Percentiles rank a stretch among this genome's conserved stretches.
Conservation (phyloP, 2,329 filamentous ascomycete species). For the Microcyclospora pomicola region DNA sequence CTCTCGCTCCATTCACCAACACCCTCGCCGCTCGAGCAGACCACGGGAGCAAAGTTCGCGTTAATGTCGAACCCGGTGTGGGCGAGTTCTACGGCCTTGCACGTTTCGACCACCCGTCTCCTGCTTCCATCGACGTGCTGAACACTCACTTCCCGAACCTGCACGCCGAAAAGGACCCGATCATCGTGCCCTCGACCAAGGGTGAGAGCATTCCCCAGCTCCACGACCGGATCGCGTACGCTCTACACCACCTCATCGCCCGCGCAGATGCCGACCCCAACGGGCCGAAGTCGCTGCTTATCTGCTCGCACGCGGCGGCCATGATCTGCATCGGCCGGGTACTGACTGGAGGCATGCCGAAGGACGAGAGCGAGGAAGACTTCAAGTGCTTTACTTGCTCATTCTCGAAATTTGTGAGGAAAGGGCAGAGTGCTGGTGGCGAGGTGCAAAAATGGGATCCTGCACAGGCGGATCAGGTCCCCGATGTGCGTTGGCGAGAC, state of each 20-base stretch:
- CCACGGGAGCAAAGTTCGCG: conserved; percentile 5
- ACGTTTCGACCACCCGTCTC: conserved; percentile 70
- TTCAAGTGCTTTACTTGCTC: conserved; percentile 77
- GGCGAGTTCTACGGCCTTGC: conserved; percentile 87
- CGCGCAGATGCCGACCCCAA: conserved; percentile 54
- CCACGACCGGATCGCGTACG: conserved; percentile 63
- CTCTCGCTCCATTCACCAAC: conserved; percentile 56
- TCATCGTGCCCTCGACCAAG: conserved; percentile 53
- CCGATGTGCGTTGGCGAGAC: conserved; percentile 39
- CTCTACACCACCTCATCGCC: conserved; percentile 55
- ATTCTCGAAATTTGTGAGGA: conserved; percentile 52
- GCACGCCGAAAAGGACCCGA: conserved; percentile 34
- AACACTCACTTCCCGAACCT: conserved; percentile 52
- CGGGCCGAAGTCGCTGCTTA: conserved; percentile 52
- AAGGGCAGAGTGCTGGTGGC: conserved; percentile 9
- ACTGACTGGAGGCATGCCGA: conserved; percentile 65
- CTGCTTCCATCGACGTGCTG: conserved; percentile 51
- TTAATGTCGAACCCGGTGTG: conserved; percentile 30
- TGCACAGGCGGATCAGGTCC: conserved; percentile 24
- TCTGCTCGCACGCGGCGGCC: conserved; percentile 82
- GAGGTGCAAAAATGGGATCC: conserved; percentile 16
- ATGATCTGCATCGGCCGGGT: conserved; percentile 76
- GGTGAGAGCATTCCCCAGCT: conserved; percentile 72
- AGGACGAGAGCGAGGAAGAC: conserved; percentile 58
- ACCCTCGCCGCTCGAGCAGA: conserved; percentile 27